Base-by-base conservation (phyloP, 129 eudicot species). In the Flaveria brownii region DNA sequence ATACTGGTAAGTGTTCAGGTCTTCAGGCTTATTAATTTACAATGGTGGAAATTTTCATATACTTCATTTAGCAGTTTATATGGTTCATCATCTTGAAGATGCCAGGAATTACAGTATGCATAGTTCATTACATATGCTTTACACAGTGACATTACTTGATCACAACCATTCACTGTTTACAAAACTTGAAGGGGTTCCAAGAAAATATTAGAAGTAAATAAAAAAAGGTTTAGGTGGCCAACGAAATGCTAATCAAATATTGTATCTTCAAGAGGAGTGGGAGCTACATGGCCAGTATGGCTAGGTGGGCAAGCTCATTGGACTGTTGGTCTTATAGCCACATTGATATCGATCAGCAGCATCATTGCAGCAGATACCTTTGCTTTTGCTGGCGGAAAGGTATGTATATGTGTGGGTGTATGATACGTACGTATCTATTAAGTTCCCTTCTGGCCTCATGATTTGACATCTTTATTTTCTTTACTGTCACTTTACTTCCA, bases 321-420 rank as follows among this genome's bases (percentile, higher is more conserved):
- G 98, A 94, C 98, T 9, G 97, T 94, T 73, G 98, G 98, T 64
- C 98, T 94, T 78, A 93, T 94, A 59, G 97, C 97, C 57, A 91
- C 96, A 9, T 87, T 94, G 85, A 85, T 91, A 76, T 87, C 97
- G 17, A 57, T 94, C 25, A 87, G 97, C 85, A 91, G 98, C 79
- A 82, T 94, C 26, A 87, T 94, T 87, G 98, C 97, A 0, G 98
- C 98, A 39, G 98, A 94, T 89, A 87, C 98, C 18, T 94, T 25
- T 84, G 98, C 98, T 54, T 94, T 94, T 84, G 81, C 86, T 81
- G 97, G 97, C 36, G 98, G 98, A 39, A 94, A 91, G 96, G 98
- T 91, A 87, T 14, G 50, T 45, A 45, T 45, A 45, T 28, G 33
- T 57, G 4, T 57, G 25, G 9, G 14, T 20, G 2, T 23, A 3